Percentiles rank a stretch among this genome's conserved stretches.
These are phyloP conservation scores for Parathielavia appendiculata DNA, from an alignment of 495 filamentous ascomycete species.

Conservation along the genomic window DNA sequence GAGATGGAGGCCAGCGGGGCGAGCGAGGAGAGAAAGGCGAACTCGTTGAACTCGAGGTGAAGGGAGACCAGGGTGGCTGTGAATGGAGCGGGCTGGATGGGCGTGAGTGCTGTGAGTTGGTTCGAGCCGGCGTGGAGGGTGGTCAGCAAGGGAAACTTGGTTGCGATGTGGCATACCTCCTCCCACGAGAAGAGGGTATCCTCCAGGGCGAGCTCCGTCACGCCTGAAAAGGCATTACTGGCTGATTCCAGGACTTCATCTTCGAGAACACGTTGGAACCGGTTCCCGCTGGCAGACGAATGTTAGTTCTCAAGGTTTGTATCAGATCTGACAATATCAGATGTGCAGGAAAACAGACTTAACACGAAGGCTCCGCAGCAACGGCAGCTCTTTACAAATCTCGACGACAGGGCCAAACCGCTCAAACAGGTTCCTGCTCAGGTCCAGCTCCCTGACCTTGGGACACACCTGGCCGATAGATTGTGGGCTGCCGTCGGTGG, in stretches of 20 bases:
- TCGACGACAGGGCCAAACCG: constrained; percentile 56
- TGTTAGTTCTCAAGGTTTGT: constrained; percentile 24
- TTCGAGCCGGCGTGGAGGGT: constrained; percentile 51
- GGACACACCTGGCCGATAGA: constrained; percentile 49
- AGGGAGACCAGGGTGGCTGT: constrained; percentile 49
- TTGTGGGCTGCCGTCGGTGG: constrained; percentile 27
- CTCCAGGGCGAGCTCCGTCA: constrained; percentile 68
- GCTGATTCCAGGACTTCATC: constrained; percentile 34
- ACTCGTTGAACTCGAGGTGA: constrained; percentile 69
- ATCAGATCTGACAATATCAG: constrained; percentile 36
- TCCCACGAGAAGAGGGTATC: constrained; percentile 69
- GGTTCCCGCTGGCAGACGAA: constrained; percentile 61
- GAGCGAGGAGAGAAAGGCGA: constrained; percentile 57
- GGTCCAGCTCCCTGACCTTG: constrained; percentile 73
- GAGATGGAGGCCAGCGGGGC: constrained; percentile 52
- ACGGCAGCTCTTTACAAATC: constrained; percentile 62
- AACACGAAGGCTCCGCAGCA: constrained; percentile 59
- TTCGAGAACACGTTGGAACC: constrained; percentile 50
- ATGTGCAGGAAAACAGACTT: constrained; percentile 50
- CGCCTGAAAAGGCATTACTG: constrained; percentile 43
- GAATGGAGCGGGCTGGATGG: constrained; percentile 45
- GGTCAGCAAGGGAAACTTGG: constrained; percentile 56
- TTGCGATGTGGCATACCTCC: constrained; percentile 50
- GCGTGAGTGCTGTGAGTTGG: constrained; percentile 40
- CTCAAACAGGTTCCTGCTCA: constrained; percentile 78